Evolutionary conservation across 371 early-diverging fungal species (phyloP), one percentile per base, ranked within the genome.

Genomic region (Nematocida ironsii): DNA sequence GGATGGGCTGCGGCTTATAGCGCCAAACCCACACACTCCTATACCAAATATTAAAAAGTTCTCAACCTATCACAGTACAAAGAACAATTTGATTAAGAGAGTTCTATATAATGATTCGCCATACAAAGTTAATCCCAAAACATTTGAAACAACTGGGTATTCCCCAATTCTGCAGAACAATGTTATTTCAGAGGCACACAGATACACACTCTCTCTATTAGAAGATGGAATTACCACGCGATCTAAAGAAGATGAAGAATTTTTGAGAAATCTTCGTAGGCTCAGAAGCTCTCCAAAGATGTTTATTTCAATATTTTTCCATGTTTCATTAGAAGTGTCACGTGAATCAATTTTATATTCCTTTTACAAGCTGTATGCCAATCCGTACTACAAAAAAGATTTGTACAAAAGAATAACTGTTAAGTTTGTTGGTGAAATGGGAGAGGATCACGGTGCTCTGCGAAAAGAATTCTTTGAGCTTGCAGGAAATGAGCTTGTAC

Each of bases 401-500:
- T 13, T 78, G 40, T 39, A 70, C n/a, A 69, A 56, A 58, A 68
- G 44, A 52, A 68, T 78, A 33, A 42, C 58, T 7, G 47, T 78
- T n/a, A 78, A 78, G 60, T 78, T 78, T 40, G 27, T 68, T 33
- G 68, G 70, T 4, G 80, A 78, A 48, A 9, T 78, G n/a, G 80
- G 80, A 27, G 70, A 78, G 39, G 80, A 78, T 70, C 80, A 78
- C 71, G 80, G 80, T 2, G 80, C 80, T 6, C 72, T 78, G 5
- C 48, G 80, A 11, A 78, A 78, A 55, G 80, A 78, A 62, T 67
- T 78, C 45, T 78, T 78, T 78, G 80, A 78, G 52, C 16, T 78
- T 7, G 60, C 70, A 9, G 80, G 76, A 0, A 20, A 33, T 18
- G 45, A 44, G 50, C 5, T 78, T 48, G 71, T 78, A 57, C 27